Evolutionary conservation across 75 land plant genomes (phyloP).

Genomic region (Pseudotsuga menziesii): DNA sequence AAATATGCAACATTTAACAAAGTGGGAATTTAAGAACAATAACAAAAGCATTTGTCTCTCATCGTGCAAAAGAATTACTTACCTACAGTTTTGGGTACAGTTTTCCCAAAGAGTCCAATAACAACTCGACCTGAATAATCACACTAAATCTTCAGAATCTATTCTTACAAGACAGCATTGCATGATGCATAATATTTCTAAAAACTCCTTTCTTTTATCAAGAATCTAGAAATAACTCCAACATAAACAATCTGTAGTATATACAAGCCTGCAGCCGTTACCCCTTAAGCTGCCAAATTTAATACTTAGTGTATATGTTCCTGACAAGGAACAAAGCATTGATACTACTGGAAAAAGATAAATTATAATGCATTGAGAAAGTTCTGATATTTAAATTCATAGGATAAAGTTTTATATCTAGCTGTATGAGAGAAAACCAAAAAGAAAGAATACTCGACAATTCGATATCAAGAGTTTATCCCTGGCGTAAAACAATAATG

Average conservation of each 20-base stretch:
- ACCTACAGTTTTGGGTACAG: slow-evolving; percentile 92
- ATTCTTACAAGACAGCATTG: not conserved
- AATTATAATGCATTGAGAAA: not conserved
- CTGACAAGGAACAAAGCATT: not conserved
- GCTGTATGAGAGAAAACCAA: not conserved
- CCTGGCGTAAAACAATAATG: not conserved
- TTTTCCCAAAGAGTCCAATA: slow-evolving; percentile 91
- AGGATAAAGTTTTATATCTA: not conserved
- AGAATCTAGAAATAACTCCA: slow-evolving; percentile 1
- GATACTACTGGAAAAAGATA: not conserved
- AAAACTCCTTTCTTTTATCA: not conserved
- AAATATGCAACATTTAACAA: not conserved
- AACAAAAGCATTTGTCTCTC: not conserved
- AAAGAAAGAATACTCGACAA: not conserved
- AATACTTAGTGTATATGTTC: not conserved
- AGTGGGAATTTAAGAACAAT: not conserved
- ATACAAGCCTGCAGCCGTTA: not conserved
- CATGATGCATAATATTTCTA: too few relatives aligned
- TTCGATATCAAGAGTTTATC: not conserved
- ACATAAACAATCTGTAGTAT: not conserved
- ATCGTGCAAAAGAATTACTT: not conserved
- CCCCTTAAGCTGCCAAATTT: not conserved
- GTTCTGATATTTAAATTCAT: not conserved
- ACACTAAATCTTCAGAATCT: not conserved
- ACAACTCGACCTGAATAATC: slow-evolving; percentile 67